Conservation (phyloP, 179 eudicot species). For the Silene noctiflora region DNA sequence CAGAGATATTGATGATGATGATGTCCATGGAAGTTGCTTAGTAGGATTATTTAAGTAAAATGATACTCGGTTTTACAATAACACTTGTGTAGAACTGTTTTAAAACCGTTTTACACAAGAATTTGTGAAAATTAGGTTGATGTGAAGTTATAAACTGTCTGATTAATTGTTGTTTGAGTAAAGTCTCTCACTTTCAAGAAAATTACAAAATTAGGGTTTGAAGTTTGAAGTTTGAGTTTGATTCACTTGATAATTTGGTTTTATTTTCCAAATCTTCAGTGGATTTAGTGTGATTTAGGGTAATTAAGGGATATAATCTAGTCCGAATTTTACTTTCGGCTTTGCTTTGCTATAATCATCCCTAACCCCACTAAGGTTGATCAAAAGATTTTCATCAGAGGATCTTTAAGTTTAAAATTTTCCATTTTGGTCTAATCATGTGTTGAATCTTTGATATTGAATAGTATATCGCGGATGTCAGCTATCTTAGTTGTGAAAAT, state of each 20-base stretch:
- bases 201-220: slow-evolving; percentile 5
- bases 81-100: too few species aligned
- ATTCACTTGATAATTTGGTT: background rate
- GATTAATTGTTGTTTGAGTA: background rate
- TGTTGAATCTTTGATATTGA: background rate
- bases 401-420: background rate
- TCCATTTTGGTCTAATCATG: background rate
- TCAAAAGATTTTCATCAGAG: background rate
- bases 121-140: background rate
- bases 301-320: background rate
- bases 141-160: background rate
- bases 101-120: too few species aligned
- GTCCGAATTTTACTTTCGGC: background rate
- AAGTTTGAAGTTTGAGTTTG: background rate
- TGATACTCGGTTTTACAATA: too few species aligned
- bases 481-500: background rate
- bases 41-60: too few species aligned
- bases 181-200: background rate
- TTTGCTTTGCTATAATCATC: background rate
- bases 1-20: too few species aligned
- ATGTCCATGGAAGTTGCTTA: too few species aligned
- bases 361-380: background rate
- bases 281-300: background rate
- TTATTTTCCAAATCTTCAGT: background rate
- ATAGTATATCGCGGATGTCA: background rate